Conservation (phyloP, 2,329 filamentous ascomycete genomes). For the Colletotrichum camelliae region DNA sequence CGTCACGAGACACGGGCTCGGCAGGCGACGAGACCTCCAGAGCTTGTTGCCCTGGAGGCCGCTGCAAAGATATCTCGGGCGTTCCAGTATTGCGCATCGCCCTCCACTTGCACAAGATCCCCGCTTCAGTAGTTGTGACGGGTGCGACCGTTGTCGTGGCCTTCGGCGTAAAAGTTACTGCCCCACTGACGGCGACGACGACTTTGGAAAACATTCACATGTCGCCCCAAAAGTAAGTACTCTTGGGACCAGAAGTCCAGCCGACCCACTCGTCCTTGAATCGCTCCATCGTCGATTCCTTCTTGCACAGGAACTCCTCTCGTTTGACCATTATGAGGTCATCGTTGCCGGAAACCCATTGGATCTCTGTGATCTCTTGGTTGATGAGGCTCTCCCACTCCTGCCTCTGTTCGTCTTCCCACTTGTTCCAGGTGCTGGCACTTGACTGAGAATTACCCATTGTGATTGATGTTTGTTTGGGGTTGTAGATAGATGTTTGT, state of each 20-base stretch:
- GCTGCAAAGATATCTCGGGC: background rate
- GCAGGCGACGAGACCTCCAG: background rate
- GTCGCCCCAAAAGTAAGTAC: background rate
- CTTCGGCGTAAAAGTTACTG: background rate
- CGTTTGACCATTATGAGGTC: background rate
- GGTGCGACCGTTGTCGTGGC: background rate
- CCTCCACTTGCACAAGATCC: background rate
- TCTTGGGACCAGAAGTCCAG: background rate
- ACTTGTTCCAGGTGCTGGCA: background rate
- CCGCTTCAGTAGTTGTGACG: background rate
- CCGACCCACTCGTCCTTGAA: background rate
- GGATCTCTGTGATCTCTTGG: background rate
- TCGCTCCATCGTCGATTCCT: background rate
- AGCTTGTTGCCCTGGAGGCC: background rate
- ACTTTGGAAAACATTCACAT: background rate
- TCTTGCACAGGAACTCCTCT: background rate
- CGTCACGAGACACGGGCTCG: background rate
- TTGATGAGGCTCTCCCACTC: background rate
- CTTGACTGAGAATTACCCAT: background rate
- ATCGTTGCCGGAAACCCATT: background rate
- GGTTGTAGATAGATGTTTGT: background rate
- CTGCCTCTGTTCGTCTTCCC: background rate
- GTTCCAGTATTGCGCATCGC: background rate
- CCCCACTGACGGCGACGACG: background rate
- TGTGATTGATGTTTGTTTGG: background rate